Evolutionary conservation across 2,329 filamentous ascomycete genomes (phyloP), one percentile per base, ranked within the genome.

Genomic region (Trichoderma sp.): DNA sequence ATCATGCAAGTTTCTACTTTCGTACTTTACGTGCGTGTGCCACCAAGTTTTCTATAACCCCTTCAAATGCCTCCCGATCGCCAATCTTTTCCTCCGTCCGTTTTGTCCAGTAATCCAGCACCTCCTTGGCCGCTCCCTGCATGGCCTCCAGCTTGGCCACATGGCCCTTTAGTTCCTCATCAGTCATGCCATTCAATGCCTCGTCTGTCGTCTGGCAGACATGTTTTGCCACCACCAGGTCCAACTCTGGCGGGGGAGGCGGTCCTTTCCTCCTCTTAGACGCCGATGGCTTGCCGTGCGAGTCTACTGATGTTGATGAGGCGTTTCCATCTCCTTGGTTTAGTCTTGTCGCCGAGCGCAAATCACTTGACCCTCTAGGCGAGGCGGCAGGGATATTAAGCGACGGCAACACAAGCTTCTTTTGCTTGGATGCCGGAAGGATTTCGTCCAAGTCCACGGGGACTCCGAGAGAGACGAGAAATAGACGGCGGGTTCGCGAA

Each of bases 371-470:
- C 21, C 82, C 85, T 51, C 86, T 83, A 39, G 83, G 85, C 30
- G 83, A 90, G 64, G 78, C 84, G 70, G 80, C 85, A 60, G 81
- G 85, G 39, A 94, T 88, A 37, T 93, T 96, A 21, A 96, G 90
- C 6, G 94, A 97, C 0, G 96, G 96, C 1, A 99, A 86, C 5
- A 99, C 87, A 21, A 99, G 89, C 78, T 98, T 98, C 86, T 98
- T 98, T 79, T 99, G 96, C 80, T 98, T 98, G 14, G 93, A 97
- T 0, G 95, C 94, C 0, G 96, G 96, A 8, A 99, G 87, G 67
- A 99, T 98, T 82, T 99, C 96, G 79, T 99, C 96, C 0, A 99
- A 86, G 75, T 99, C 96, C 55, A 99, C 93, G 1, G 96, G 96
- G 0, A 99, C 96, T 21, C 96, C 96, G 0, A 99, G 87, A 1